Conservation (phyloP, 768 basidiomycete species). For the Macrolepiota albuminosa region DNA sequence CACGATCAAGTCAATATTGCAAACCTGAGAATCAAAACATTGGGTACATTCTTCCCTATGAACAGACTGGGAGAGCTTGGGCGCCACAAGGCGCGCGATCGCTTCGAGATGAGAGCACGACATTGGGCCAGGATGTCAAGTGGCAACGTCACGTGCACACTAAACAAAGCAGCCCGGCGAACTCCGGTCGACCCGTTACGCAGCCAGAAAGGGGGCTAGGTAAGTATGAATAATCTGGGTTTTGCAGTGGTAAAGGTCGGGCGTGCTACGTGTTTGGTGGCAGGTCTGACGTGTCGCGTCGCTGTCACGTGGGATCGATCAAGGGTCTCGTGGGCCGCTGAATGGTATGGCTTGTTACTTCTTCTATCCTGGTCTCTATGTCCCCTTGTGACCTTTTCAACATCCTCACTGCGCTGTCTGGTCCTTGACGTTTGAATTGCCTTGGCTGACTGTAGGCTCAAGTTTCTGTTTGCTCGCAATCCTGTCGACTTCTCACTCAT, state of each 20-base stretch:
- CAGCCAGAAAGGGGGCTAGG: no score
- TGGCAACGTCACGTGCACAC: background rate
- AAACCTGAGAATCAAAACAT: constrained; percentile 91
- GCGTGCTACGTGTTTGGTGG: background rate
- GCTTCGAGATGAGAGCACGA: constrained; percentile 51
- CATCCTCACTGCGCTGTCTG: no score
- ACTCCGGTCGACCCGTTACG: background rate
- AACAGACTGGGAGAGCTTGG: constrained; percentile 65
- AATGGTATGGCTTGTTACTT: background rate
- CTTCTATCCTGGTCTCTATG: no score
- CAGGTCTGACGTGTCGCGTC: background rate
- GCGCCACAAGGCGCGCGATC: constrained; percentile 46
- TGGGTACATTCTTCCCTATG: constrained; percentile 95
- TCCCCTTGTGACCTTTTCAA: no score
- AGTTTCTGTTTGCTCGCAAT: no score
- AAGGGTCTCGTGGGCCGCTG: background rate
- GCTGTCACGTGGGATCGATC: background rate
- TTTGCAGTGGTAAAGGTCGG: no score
- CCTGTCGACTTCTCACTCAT: no score
- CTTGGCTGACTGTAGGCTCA: no score
- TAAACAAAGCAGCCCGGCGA: background rate
- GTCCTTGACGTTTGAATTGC: no score
- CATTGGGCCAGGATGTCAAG: constrained; percentile 19
- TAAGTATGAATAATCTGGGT: background rate
- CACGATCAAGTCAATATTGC: background rate